Conservation (phyloP, 2,329 filamentous ascomycete genomes). For the Aureobasidium mangrovei region DNA sequence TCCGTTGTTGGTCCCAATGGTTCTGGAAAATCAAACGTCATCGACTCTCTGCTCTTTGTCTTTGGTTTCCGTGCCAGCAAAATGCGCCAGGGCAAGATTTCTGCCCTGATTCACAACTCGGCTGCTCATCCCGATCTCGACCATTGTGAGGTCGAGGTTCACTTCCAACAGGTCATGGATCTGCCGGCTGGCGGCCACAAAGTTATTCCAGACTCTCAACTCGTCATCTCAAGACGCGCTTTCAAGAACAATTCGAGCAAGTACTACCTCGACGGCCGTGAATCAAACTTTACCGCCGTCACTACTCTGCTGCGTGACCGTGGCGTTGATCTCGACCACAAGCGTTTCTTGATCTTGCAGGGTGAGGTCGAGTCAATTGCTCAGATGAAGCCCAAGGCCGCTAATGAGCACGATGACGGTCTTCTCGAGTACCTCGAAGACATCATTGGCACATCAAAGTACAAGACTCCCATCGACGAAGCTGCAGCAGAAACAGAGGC, state of each 20-base stretch:
- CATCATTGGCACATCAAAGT: constrained; percentile 97
- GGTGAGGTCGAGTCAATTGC: constrained; percentile 98
- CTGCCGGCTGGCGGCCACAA: constrained; percentile 65
- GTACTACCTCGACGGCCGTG: constrained; percentile 89
- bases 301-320: constrained; percentile 78
- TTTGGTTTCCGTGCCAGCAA: constrained; percentile 98
- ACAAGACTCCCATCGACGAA: constrained; percentile 95
- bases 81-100: constrained; percentile 98
- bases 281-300: constrained; percentile 86
- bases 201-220: constrained; percentile 70
- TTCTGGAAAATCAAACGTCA: constrained; percentile 97
- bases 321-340: constrained; percentile 93
- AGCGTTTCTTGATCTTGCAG: constrained; percentile 93
- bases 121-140: constrained; percentile 77
- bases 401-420: constrained; percentile 90
- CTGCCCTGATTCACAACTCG: constrained; percentile 94
- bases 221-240: constrained; percentile 82
- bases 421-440: constrained; percentile 95
- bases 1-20: constrained; percentile 97
- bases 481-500: constrained; percentile 81
- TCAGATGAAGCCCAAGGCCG: constrained; percentile 97
- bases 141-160: constrained; percentile 89
- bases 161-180: constrained; percentile 93
- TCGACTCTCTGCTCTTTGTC: constrained; percentile 96
- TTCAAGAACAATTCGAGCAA: constrained; percentile 99